Conservation (phyloP, 2,329 filamentous ascomycete genomes). For the Claviceps sp. region DNA sequence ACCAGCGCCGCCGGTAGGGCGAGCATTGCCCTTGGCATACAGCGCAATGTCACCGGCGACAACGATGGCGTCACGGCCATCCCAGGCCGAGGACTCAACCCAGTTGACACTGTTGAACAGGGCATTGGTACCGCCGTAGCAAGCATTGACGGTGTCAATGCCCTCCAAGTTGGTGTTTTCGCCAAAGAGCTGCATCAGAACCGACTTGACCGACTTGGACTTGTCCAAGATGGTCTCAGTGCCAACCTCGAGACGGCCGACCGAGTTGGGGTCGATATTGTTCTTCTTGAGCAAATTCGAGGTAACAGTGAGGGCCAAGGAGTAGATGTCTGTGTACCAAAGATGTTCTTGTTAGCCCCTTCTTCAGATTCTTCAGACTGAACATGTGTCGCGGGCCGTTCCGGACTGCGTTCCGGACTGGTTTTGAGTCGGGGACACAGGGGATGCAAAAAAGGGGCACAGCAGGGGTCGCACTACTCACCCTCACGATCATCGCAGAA, state of each 20-base stretch:
- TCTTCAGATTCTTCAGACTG: background rate
- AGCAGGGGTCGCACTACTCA: constrained; percentile 26
- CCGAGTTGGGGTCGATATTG: constrained; percentile 63
- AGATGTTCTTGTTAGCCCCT: background rate
- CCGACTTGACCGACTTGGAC: constrained; percentile 82
- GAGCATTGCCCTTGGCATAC: constrained; percentile 71
- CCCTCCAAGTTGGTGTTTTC: constrained; percentile 77
- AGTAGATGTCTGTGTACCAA: constrained; percentile 61
- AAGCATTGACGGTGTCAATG: constrained; percentile 72
- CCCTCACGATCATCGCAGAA: constrained; percentile 85
- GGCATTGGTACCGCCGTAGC: constrained; percentile 77
- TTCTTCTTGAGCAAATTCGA: constrained; percentile 73
- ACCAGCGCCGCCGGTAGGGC: constrained; percentile 69
- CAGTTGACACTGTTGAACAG: constrained; percentile 76
- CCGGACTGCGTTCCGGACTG: background rate
- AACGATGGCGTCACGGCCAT: constrained; percentile 69
- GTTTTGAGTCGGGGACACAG: background rate
- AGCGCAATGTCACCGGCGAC: constrained; percentile 73
- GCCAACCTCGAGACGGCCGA: constrained; percentile 73
- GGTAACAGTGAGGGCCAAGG: constrained; percentile 63
- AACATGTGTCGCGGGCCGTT: too few relatives aligned
- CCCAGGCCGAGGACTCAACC: constrained; percentile 79
- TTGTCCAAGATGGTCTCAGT: constrained; percentile 81
- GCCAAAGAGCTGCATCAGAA: constrained; percentile 75
- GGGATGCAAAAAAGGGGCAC: background rate